Evolutionary conservation across 345 rosid species (phyloP).

Genomic region (Ceriops decandra): DNA sequence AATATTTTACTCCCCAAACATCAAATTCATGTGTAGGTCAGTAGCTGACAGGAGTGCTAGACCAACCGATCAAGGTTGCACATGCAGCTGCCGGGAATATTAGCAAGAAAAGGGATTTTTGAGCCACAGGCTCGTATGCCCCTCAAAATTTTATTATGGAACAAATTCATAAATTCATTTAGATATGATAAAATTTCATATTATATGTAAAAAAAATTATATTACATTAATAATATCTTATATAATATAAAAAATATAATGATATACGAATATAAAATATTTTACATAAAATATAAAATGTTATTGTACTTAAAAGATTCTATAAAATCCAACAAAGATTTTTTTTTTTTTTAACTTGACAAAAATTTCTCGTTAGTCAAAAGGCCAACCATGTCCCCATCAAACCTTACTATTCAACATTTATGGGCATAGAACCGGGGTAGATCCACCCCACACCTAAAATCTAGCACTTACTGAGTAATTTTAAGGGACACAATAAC

Average conservation of each 20-base stretch:
- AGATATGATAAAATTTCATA: too few relatives aligned
- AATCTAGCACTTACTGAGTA: constrained; percentile 6
- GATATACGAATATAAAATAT: too few relatives aligned
- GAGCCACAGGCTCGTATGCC: constrained; percentile 16
- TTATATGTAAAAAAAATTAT: too few relatives aligned
- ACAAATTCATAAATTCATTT: too few relatives aligned
- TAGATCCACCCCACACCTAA: constrained; percentile 1
- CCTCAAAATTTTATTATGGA: constrained; percentile 21
- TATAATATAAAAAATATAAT: too few relatives aligned
- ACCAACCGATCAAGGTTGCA: constrained; percentile 40
- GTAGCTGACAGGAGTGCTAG: constrained; percentile 23
- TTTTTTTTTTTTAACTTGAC: too few relatives aligned
- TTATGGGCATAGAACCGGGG: not conserved
- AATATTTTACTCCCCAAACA: not conserved
- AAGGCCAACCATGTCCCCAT: constrained; percentile 25
- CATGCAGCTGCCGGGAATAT: constrained; percentile 40
- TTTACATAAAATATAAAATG: too few relatives aligned
- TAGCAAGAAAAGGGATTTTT: not conserved
- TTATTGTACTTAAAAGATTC: too few relatives aligned
- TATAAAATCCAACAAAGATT: too few relatives aligned
- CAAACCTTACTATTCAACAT: constrained; percentile 4
- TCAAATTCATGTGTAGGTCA: constrained; percentile 23
- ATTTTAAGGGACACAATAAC: constrained; percentile 3
- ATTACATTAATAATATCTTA: too few relatives aligned
- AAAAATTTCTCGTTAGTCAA: constrained; percentile 1